phyloP scores from a whole-genome alignment of 2,329 filamentous ascomycete genomes.

The Venturia effusa region DNA sequence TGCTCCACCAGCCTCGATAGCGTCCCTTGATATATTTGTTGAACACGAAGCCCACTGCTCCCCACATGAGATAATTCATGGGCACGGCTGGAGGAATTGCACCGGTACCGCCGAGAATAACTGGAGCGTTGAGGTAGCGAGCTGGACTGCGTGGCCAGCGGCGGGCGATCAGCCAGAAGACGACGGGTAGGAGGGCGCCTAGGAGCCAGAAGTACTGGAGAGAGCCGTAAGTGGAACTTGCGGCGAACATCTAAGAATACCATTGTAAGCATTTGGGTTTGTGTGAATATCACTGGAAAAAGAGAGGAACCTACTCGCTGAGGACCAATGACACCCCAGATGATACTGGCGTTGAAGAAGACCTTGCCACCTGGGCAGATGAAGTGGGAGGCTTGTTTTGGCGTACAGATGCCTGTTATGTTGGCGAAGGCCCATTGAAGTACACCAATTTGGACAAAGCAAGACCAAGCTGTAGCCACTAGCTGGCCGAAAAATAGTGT shows the following conservation, averaged over 20 bases:
- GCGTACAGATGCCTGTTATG: slow-evolving; percentile 55
- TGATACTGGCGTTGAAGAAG: slow-evolving; percentile 55
- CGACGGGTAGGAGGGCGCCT: slow-evolving; percentile 50
- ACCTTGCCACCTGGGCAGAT: slow-evolving; percentile 47
- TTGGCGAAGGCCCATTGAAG: slow-evolving; percentile 45
- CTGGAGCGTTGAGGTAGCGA: slow-evolving; percentile 56
- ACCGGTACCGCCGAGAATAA: slow-evolving; percentile 56
- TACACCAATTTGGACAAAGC: slow-evolving; percentile 54
- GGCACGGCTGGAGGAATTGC: slow-evolving; percentile 43
- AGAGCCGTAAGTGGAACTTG: not conserved
- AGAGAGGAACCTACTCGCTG: slow-evolving; percentile 42
- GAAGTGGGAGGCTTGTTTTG: slow-evolving; percentile 47
- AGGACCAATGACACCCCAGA: slow-evolving; percentile 62
- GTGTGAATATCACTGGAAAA: too few species aligned
- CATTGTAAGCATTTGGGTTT: too few species aligned
- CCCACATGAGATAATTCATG: slow-evolving; percentile 18
- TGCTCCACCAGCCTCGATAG: slow-evolving; percentile 19
- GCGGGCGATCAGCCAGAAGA: slow-evolving; percentile 49
- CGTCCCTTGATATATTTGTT: slow-evolving; percentile 17
- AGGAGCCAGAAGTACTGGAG: slow-evolving; percentile 52
- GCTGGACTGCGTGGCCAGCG: slow-evolving; percentile 49
- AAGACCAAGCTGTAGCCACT: slow-evolving; percentile 54
- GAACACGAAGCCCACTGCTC: slow-evolving; percentile 19
- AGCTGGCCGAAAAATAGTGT: slow-evolving; percentile 58
- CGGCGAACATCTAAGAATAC: not conserved